These are phyloP conservation scores for Nemania bipapillata DNA, from an alignment of 2,329 filamentous ascomycete species.

Conservation along the genomic window DNA sequence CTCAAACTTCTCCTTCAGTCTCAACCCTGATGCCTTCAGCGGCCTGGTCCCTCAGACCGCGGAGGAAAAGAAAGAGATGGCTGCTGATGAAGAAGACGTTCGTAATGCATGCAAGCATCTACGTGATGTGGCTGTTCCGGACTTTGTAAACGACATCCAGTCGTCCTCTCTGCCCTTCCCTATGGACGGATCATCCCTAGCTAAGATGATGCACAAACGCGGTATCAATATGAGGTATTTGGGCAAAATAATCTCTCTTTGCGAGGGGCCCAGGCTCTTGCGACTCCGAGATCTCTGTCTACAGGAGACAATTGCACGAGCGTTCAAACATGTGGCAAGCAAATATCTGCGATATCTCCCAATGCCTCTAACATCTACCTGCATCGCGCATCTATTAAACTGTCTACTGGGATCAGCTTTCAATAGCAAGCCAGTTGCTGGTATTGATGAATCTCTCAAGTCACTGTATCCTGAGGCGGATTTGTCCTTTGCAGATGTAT, in stretches of 20 bases:
- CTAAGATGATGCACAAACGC: conserved; percentile 89
- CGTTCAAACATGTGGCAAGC: conserved; percentile 91
- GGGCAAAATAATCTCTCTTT: conserved; percentile 80
- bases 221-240: conserved; percentile 97
- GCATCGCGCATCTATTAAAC: conserved; percentile 88
- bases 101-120: conserved; percentile 84
- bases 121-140: conserved; percentile 80
- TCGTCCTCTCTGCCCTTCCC: conserved; percentile 96
- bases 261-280: conserved; percentile 75
- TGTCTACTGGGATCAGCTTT: conserved; percentile 83
- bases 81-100: conserved; percentile 87
- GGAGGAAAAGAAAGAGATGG: conserved; percentile 85
- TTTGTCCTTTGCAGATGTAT: conserved; percentile 81
- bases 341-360: conserved; percentile 83
- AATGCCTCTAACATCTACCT: conserved; percentile 80
- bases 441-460: conserved; percentile 79
- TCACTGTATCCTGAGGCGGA: conserved; percentile 83
- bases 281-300: conserved; percentile 80
- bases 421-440: conserved; percentile 80
- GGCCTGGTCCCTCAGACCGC: conserved; percentile 90
- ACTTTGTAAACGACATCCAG: conserved; percentile 84
- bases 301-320: conserved; percentile 94
- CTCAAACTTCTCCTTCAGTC: conserved; percentile 83
- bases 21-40: conserved; percentile 96
- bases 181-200: conserved; percentile 95